These are phyloP conservation scores for Thermothelomyces thermophilus DNA, from an alignment of 2,329 filamentous ascomycete genomes.

Conservation along the genomic window DNA sequence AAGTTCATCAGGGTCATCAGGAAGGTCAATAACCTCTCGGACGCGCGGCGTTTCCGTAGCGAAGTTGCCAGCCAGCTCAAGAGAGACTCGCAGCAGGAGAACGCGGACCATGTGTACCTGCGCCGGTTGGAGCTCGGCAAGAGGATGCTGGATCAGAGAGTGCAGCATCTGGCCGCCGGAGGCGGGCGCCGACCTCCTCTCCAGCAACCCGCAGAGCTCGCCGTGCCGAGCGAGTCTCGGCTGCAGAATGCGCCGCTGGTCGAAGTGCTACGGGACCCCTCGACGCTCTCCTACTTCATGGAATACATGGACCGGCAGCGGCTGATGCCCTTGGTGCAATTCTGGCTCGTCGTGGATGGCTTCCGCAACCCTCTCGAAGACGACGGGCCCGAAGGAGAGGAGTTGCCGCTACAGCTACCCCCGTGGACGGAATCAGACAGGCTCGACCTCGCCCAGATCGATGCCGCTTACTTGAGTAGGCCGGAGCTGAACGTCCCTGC, in stretches of 20 bases:
- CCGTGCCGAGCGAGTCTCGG: constrained; percentile 44
- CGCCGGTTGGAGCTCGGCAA: constrained; percentile 89
- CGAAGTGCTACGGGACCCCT: constrained; percentile 83
- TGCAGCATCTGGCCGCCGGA: constrained; percentile 69
- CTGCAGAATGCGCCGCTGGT: constrained; percentile 70
- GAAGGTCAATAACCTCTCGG: constrained; percentile 83
- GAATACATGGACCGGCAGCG: constrained; percentile 95
- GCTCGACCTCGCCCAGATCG: constrained; percentile 82
- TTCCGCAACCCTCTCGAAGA: constrained; percentile 88
- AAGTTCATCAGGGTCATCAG: constrained; percentile 86
- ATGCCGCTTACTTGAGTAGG: constrained; percentile 79
- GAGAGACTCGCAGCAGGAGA: constrained; percentile 69
- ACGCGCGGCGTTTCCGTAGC: constrained; percentile 85
- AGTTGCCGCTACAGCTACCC: constrained; percentile 53
- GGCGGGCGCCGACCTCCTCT: constrained; percentile 41
- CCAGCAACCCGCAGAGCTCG: constrained; percentile 23
- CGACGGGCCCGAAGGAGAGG: constrained; percentile 64
- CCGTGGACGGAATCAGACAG: constrained; percentile 81
- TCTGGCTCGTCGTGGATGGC: constrained; percentile 96
- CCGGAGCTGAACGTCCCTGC: constrained; percentile 73
- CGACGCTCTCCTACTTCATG: constrained; percentile 97
- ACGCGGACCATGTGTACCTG: constrained; percentile 78
- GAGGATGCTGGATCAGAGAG: constrained; percentile 80
- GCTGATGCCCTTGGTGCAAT: constrained; percentile 86
- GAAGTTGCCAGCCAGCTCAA: constrained; percentile 90